These are phyloP conservation scores for Cardamine resedifolia DNA, from an alignment of 345 rosid genomes.

Conservation along the genomic window DNA sequence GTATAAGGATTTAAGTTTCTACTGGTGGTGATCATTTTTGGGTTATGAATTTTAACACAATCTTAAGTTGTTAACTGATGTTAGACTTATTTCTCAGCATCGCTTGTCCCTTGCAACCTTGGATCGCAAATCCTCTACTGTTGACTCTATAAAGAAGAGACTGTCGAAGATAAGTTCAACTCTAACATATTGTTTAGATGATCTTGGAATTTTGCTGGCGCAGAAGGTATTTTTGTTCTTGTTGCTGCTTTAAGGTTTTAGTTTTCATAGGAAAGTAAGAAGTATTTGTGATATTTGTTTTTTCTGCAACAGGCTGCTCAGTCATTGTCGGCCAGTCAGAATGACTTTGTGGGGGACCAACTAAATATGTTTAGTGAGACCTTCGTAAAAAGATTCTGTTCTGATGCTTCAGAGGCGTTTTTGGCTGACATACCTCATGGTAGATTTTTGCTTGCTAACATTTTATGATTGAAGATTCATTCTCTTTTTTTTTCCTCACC, in stretches of 20 bases:
- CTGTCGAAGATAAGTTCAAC: conserved; percentile 43
- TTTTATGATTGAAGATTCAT: background rate
- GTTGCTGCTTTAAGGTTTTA: background rate
- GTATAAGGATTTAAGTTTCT: conserved; percentile 31
- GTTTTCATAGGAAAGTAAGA: background rate
- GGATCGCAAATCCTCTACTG: conserved; percentile 43
- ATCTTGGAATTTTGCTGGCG: conserved; percentile 81
- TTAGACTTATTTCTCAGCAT: conserved; percentile 46
- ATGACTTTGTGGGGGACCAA: conserved; percentile 47
- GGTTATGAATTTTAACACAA: background rate
- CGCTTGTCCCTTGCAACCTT: conserved; percentile 34
- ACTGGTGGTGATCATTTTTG: background rate
- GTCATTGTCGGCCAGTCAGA: conserved; percentile 47
- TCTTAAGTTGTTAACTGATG: conserved; percentile 19
- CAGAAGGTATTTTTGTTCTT: conserved; percentile 54
- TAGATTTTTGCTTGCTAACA: conserved; percentile 36
- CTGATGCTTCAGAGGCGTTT: conserved; percentile 49
- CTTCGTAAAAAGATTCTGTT: conserved; percentile 48
- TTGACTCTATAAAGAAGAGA: conserved; percentile 44
- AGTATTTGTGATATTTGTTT: background rate
- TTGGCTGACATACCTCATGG: conserved; percentile 51
- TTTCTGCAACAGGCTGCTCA: conserved; percentile 66
- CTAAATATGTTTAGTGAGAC: conserved; percentile 43
- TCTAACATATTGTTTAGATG: conserved; percentile 59
- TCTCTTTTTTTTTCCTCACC: conserved; percentile 3